Percentiles rank a stretch among this genome's conserved stretches.
Conservation (phyloP, 2,329 filamentous ascomycete genomes). For the Sordariomycetes sp. region DNA sequence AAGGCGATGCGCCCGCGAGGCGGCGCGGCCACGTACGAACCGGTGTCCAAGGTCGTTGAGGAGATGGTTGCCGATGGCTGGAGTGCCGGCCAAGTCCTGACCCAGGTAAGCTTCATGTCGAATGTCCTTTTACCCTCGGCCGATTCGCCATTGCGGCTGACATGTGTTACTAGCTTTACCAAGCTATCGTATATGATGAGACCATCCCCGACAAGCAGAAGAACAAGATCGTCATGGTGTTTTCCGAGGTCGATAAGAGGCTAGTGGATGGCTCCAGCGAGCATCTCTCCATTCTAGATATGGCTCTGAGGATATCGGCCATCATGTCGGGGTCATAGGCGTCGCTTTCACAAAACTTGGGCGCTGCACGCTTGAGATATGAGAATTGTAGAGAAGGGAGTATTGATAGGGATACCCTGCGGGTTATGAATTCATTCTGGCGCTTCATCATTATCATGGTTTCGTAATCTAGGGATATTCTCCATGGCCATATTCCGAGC, state of each 20-base stretch:
- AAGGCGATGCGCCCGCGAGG: slow-evolving; percentile 65
- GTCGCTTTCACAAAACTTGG: neutral
- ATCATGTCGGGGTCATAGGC: slow-evolving; percentile 44
- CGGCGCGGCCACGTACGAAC: slow-evolving; percentile 55
- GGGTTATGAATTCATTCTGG: neutral
- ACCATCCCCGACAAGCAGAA: slow-evolving; percentile 76
- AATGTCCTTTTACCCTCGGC: neutral
- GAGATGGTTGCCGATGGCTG: slow-evolving; percentile 93
- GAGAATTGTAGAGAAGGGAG: neutral
- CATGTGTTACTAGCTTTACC: slow-evolving; percentile 53
- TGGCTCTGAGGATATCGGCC: slow-evolving; percentile 70
- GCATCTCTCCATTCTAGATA: slow-evolving; percentile 80
- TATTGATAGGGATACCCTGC: slow-evolving; percentile 1
- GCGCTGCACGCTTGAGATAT: neutral
- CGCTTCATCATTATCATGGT: neutral
- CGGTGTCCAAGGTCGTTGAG: slow-evolving; percentile 69
- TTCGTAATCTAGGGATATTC: neutral
- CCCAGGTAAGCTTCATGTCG: slow-evolving; percentile 49
- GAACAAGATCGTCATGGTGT: slow-evolving; percentile 77
- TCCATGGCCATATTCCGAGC: neutral
- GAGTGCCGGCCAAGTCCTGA: slow-evolving; percentile 83
- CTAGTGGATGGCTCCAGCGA: slow-evolving; percentile 92
- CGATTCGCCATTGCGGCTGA: neutral
- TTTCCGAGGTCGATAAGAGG: slow-evolving; percentile 91
- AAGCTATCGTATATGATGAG: slow-evolving; percentile 74